Base-by-base conservation (phyloP, 164 flowering plant species). In the Taxillus chinensis region DNA sequence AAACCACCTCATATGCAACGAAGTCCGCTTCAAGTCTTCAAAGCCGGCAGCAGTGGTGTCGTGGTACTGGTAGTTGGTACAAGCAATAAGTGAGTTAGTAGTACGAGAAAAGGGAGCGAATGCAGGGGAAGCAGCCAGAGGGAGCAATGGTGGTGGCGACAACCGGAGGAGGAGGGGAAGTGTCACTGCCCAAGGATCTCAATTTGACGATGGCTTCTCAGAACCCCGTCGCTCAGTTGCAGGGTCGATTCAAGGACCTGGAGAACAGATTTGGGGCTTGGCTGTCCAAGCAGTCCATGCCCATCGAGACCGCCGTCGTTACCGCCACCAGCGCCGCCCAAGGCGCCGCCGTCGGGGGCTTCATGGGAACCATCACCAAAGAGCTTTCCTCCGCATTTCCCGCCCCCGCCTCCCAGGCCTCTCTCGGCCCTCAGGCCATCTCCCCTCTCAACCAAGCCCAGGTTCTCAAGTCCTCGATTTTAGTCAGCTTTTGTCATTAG, bases 361-460 rank as follows among this genome's bases (percentile, higher is more conserved):
- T 93, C 53, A 83, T 93, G 96, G 99, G 97, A 3, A 83, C 87
- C 39, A 78, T 93, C 45, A 80, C 89, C 53, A 57, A 66, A 13
- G 95, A 87, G 50, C 42, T 67, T 13, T 61, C 87, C 10, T 71
- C 91, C 16, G 12, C 81, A 2, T 8, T 85, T 38, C 75, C 83
- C 4, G 55, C 78, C 52, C 81, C 95, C 67, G 85, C 92, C 1
- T 83, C 89, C 41, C 70, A 70, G 38, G 72, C 82, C 7, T 55
- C 64, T 49, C 80, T 89, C 53, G 75, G 79, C 63, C 83, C 96
- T 39, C 78, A 89, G 45, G 91, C 91, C 63, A 77, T 89, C 91
- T 83, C 91, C 45, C 84, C 95, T 45, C 64, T 93, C 64, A 70
- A 88, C 70, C 97, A 89, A 78, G 92, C 96, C 43, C 97, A 90